Evolutionary conservation across 2,329 filamentous ascomycete genomes (phyloP).

Genomic region (Aspergillus oerlinghausenensis): DNA sequence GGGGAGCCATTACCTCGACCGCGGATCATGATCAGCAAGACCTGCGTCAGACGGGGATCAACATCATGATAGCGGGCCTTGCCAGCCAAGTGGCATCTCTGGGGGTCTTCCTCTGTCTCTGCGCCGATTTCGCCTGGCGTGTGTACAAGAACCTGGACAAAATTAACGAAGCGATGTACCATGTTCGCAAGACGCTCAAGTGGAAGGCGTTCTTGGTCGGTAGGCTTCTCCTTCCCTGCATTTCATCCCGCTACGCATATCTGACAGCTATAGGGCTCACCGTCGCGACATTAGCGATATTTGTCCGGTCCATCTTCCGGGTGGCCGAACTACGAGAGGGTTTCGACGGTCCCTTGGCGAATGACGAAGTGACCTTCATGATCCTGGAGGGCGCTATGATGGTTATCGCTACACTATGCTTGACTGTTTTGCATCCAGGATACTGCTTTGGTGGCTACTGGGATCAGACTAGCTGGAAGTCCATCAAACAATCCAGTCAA

Average conservation of each 20-base stretch:
- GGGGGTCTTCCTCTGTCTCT: conserved; percentile 49
- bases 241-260: neutral
- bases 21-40: conserved; percentile 1
- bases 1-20: conserved; percentile 25
- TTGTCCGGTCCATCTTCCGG: conserved; percentile 47
- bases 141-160: conserved; percentile 8
- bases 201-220: conserved; percentile 22
- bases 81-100: conserved; percentile 57
- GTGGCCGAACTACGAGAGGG: conserved; percentile 47
- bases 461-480: neutral
- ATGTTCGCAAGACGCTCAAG: conserved; percentile 3
- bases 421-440: conserved; percentile 47
- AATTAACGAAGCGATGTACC: neutral
- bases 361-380: conserved; percentile 48
- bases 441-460: neutral
- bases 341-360: conserved; percentile 44
- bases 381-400: conserved; percentile 52
- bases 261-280: conserved; percentile 17
- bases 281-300: conserved; percentile 43
- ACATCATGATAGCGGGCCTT: conserved; percentile 63
- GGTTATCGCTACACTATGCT: conserved; percentile 37
- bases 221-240: neutral
- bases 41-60: conserved; percentile 40
- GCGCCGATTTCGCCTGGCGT: conserved; percentile 48
- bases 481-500: neutral